A percentile compares a stretch with the other conserved stretches of the same genome.
phyloP scores from a whole-genome alignment of 2,329 filamentous ascomycete species.

The Penicillium sp. region DNA sequence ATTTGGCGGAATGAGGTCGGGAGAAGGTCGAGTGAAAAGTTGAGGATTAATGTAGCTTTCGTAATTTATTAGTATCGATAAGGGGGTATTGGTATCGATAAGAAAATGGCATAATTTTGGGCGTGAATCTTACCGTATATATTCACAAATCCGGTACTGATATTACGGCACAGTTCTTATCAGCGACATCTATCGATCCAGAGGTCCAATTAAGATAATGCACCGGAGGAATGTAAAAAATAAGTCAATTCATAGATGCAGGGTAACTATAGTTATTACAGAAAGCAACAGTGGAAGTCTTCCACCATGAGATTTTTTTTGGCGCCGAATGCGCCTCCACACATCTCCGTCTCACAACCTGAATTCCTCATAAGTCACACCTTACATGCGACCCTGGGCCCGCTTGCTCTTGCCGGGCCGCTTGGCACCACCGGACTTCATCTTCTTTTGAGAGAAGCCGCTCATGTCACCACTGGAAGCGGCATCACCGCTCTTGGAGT shows the following conservation, averaged over 20 bases:
- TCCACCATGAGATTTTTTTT: constrained; percentile 13
- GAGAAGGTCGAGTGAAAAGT: constrained; percentile 6
- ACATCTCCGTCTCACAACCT: not conserved
- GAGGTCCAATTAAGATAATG: too few species aligned
- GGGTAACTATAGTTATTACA: constrained; percentile 24
- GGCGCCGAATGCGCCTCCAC: constrained; percentile 15
- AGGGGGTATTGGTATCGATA: not conserved
- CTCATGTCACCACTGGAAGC: constrained; percentile 76
- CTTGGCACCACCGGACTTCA: constrained; percentile 65
- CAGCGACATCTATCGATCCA: not conserved
- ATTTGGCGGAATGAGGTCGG: constrained; percentile 23
- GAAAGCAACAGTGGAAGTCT: constrained; percentile 17
- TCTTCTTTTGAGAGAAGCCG: constrained; percentile 78
- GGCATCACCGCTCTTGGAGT: constrained; percentile 88
- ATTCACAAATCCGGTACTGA: not conserved
- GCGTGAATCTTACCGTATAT: not conserved
- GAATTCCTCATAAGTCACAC: not conserved
- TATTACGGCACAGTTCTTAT: not conserved
- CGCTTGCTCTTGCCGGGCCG: constrained; percentile 55
- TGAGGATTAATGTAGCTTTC: not conserved
- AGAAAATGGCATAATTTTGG: not conserved
- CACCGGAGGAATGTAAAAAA: not conserved
- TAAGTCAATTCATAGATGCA: constrained; percentile 20
- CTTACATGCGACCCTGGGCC: constrained; percentile 22
- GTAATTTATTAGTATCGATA: not conserved